phyloP scores from a whole-genome alignment of 2,329 filamentous ascomycete species.

The Fusarium sp. region DNA sequence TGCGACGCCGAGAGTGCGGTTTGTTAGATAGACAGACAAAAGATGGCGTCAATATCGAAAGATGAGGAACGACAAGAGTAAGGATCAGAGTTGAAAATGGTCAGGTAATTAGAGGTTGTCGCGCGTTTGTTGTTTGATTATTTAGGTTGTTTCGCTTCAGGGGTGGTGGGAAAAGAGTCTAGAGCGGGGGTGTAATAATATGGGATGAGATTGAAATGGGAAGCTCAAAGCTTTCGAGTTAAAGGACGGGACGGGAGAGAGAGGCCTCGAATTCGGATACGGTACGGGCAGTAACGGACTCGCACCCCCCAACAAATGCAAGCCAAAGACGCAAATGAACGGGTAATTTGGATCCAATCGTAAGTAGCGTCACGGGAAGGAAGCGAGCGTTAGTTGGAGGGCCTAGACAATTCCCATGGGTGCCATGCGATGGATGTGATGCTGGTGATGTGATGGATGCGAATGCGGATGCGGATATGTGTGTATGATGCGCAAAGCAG shows the following conservation, averaged over 20 bases:
- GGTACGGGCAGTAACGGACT: slow-evolving; percentile 12
- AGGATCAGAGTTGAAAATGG: slow-evolving; percentile 23
- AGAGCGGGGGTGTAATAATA: slow-evolving; percentile 36
- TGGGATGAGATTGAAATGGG: background rate
- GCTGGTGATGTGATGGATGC: background rate
- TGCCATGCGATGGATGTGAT: background rate
- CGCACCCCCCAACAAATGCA: slow-evolving; percentile 23
- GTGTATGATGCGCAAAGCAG: background rate
- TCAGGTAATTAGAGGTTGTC: slow-evolving; percentile 32
- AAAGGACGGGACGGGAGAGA: background rate
- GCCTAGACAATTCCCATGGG: background rate
- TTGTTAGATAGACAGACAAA: slow-evolving; percentile 1
- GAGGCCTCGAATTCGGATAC: slow-evolving; percentile 4
- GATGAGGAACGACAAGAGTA: background rate
- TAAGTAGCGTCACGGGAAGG: slow-evolving; percentile 21
- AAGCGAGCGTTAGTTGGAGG: slow-evolving; percentile 15
- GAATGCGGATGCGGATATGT: background rate
- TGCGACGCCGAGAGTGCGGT: background rate
- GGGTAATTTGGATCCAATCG: slow-evolving; percentile 4
- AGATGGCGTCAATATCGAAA: slow-evolving; percentile 8
- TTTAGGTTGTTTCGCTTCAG: slow-evolving; percentile 24
- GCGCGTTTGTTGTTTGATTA: slow-evolving; percentile 8
- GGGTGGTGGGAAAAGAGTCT: slow-evolving; percentile 31
- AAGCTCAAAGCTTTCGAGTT: slow-evolving; percentile 1
- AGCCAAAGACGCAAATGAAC: slow-evolving; percentile 28